Evolutionary conservation across 495 filamentous ascomycete species (phyloP).

Genomic region (Penicillium steckii): DNA sequence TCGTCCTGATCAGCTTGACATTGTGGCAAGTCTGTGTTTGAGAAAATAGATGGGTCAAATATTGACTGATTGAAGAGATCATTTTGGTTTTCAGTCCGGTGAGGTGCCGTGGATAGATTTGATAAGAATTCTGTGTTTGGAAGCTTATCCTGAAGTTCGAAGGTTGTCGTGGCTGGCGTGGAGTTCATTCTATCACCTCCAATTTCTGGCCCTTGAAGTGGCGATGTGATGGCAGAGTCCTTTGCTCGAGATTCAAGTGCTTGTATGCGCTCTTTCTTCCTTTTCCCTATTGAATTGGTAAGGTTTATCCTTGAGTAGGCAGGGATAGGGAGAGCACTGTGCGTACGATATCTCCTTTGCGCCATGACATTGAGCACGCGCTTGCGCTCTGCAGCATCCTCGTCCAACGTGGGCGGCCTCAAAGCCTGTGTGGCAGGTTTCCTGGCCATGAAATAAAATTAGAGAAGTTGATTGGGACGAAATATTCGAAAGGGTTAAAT

Average conservation of each 20-base stretch:
- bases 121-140: neutral
- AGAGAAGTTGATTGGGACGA: too few species aligned
- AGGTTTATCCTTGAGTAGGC: too few species aligned
- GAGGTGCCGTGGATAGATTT: neutral
- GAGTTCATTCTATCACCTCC: neutral
- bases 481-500: too few species aligned
- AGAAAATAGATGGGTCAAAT: neutral
- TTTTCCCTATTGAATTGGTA: too few species aligned
- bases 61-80: neutral
- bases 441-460: conserved; percentile 6
- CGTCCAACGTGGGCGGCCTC: conserved; percentile 27
- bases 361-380: conserved; percentile 49
- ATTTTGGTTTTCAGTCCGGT: neutral
- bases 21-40: neutral
- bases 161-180: neutral
- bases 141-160: neutral
- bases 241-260: conserved; percentile 4
- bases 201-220: neutral
- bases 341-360: conserved; percentile 52
- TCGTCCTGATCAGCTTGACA: neutral
- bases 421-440: conserved; percentile 8
- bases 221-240: neutral
- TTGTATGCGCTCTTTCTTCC: conserved; percentile 9
- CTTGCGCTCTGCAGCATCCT: conserved; percentile 45
- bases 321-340: too few species aligned